Evolutionary conservation across 2,329 filamentous ascomycete species (phyloP).

Genomic region (Colletotrichum scovillei): DNA sequence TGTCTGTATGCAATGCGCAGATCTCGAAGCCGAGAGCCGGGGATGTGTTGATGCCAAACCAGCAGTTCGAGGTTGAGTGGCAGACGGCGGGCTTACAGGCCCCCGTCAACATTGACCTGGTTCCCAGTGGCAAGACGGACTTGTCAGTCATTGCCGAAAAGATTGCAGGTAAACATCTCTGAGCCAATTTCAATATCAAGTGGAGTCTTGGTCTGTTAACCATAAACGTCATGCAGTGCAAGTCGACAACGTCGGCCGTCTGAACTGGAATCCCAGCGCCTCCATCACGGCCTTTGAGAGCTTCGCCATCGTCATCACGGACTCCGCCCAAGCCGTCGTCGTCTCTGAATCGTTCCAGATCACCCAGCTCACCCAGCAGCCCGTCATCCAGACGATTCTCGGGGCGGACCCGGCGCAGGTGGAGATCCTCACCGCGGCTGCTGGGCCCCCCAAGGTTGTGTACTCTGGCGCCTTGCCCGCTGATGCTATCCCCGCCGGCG

Average conservation of each 20-base stretch:
- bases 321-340: conserved; percentile 28
- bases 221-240: conserved; percentile 24
- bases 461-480: conserved; percentile 22
- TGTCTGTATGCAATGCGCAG: conserved; percentile 33
- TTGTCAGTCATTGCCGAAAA: conserved; percentile 38
- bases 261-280: conserved; percentile 38
- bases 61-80: conserved; percentile 38
- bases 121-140: conserved; percentile 35
- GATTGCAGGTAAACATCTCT: conserved; percentile 36
- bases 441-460: conserved; percentile 19
- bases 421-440: conserved; percentile 3
- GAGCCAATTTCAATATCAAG: background rate
- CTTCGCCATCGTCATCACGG: conserved; percentile 40
- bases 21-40: conserved; percentile 32
- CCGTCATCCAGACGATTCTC: conserved; percentile 12
- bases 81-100: conserved; percentile 37
- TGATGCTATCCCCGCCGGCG: conserved; percentile 11
- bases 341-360: conserved; percentile 36
- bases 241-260: conserved; percentile 37
- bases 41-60: conserved; percentile 23
- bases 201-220: background rate
- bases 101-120: conserved; percentile 39
- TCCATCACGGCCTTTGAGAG: conserved; percentile 38
- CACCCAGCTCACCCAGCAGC: conserved; percentile 25
- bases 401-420: background rate